Evolutionary conservation across 306 rosid genomes (phyloP), one percentile per base, ranked within the genome.

Genomic region (Medicago ruthenica): DNA sequence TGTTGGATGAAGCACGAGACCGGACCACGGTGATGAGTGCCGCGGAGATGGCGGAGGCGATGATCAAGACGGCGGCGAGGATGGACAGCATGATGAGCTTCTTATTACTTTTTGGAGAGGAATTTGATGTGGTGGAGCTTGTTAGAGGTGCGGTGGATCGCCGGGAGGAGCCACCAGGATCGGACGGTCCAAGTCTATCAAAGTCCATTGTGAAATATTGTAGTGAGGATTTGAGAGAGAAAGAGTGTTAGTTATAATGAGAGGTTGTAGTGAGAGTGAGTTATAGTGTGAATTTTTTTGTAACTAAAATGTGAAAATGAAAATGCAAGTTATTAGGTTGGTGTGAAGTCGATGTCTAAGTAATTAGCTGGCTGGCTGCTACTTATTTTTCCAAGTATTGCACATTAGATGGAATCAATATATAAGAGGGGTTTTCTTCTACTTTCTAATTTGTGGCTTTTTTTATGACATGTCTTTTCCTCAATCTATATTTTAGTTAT

Each of bases 351-450:
- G 6, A 71, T 15, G 76, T 89, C 91, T 50, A 20, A 39, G 9
- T 76, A 40, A 78, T 79, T 76, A 86, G 96, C 88, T 93, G 95
- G 91, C 86, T 74, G 68, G 65, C 92, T 86, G 83, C 87, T 68
- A 21, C 73, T 44, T 3, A 64, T 64, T 39, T n/a, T 64, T 44
- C 58, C 7, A 18, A 10, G 47, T 39, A 70, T 71, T 71, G 50
- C 12, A 17, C 16, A 71, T 58, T 71, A 18, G 60, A 71, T 71
- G 17, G 57, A 4, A 22, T 22, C 41, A 67, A 15, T 31, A 44
- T 41, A 11, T 40, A 66, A 11, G 4, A 2, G 48, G 5, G 5
- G 45, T 11, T 31, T 34, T 70, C 45, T 50, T 15, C 13, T 27
- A 27, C 20, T 70, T 18, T 36, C 44, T 70, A n/a, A 12, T 51